Percentiles rank a stretch among this genome's conserved stretches.
Conservation (phyloP, 2,329 filamentous ascomycete genomes). For the Colletotrichum sp. region DNA sequence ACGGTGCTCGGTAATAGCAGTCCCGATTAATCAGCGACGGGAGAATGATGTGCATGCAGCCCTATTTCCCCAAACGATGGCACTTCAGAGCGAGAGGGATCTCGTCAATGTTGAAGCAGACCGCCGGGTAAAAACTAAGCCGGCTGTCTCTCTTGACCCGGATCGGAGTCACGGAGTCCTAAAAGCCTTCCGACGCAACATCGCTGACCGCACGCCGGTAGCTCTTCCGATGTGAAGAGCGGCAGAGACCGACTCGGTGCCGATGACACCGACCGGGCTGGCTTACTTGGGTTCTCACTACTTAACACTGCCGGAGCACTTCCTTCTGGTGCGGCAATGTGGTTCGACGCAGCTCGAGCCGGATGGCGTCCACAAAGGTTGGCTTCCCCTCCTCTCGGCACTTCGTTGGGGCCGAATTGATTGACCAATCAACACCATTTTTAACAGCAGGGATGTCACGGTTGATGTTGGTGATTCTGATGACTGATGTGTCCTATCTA, state of each 20-base stretch:
- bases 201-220: neutral
- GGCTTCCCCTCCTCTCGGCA: neutral
- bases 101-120: neutral
- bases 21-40: neutral
- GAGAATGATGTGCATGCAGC: neutral
- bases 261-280: neutral
- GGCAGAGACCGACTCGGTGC: constrained; percentile 7
- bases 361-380: neutral
- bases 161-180: neutral
- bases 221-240: neutral
- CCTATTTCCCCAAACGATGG: neutral
- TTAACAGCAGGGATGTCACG: neutral
- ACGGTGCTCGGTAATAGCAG: neutral
- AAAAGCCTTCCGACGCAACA: neutral
- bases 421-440: neutral
- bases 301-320: neutral
- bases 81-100: neutral
- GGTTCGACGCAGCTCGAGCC: neutral
- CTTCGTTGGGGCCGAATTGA: neutral
- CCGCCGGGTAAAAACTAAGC: neutral
- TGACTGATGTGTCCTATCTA: neutral
- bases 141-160: neutral
- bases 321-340: neutral
- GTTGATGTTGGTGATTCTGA: neutral
- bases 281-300: neutral